Conservation (phyloP, 805 yeast species). For the Spathaspora girioi region DNA sequence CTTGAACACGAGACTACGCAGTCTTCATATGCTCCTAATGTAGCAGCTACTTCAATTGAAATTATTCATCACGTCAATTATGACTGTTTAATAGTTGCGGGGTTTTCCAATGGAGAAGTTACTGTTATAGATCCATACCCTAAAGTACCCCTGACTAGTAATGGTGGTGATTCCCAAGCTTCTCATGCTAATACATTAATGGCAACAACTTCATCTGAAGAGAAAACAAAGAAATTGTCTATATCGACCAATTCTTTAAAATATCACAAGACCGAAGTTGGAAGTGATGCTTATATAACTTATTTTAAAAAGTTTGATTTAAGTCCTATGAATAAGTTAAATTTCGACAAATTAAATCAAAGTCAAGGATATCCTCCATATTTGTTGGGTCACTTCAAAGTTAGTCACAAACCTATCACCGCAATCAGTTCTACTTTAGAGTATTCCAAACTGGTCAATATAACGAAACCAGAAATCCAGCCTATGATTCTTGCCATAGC, state of each 20-base stretch:
- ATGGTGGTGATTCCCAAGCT: neutral
- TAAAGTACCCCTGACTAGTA: neutral
- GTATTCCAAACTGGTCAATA: slow-evolving; percentile 6
- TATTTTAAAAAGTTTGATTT: slow-evolving; percentile 34
- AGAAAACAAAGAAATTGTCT: neutral
- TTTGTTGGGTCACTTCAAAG: slow-evolving; percentile 54
- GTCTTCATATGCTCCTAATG: slow-evolving; percentile 9
- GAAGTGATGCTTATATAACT: slow-evolving; percentile 29
- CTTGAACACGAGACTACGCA: neutral
- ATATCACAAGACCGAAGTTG: slow-evolving; percentile 16
- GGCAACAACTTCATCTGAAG: slow-evolving; percentile 3
- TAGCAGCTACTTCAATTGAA: slow-evolving; percentile 22
- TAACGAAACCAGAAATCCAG: slow-evolving; percentile 5
- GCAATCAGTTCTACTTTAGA: slow-evolving; percentile 32
- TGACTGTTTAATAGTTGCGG: slow-evolving; percentile 51
- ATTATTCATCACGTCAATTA: slow-evolving; percentile 25
- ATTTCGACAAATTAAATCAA: neutral
- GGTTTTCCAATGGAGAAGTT: slow-evolving; percentile 62
- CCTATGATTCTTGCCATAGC: slow-evolving; percentile 50
- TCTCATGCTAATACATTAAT: neutral
- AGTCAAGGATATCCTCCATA: slow-evolving; percentile 9
- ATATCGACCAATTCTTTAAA: slow-evolving; percentile 1
- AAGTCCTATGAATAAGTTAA: slow-evolving; percentile 20
- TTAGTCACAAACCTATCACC: slow-evolving; percentile 60
- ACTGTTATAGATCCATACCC: slow-evolving; percentile 41